Evolutionary conservation across 352 stramenopile genomes (phyloP).

Genomic region (Phytopythium sindhum): DNA sequence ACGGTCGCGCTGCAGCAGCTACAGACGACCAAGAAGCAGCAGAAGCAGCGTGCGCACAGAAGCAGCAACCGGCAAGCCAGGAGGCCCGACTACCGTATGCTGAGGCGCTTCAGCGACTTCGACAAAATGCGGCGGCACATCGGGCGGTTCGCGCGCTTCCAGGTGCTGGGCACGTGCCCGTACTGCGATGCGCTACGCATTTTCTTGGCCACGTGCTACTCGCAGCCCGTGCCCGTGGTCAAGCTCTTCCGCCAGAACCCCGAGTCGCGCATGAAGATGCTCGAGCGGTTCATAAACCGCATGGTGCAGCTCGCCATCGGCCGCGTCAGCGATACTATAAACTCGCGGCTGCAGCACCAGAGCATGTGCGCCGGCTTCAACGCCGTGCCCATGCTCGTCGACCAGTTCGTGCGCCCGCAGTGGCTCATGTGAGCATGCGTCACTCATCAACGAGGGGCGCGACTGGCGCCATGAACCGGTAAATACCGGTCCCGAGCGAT

Average conservation of each 20-base stretch:
- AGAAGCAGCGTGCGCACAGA: background rate
- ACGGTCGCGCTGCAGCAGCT: conserved; percentile 26
- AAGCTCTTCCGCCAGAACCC: conserved; percentile 22
- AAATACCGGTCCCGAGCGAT: background rate
- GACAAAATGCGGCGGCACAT: conserved; percentile 21
- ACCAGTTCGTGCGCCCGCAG: conserved; percentile 25
- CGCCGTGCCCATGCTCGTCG: conserved; percentile 22
- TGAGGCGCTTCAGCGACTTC: conserved; percentile 29
- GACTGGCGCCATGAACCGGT: background rate
- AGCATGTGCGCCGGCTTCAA: conserved; percentile 21
- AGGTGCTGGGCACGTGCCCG: conserved; percentile 17
- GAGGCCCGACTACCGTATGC: conserved; percentile 22
- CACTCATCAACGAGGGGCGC: too few relatives aligned
- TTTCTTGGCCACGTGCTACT: conserved; percentile 28
- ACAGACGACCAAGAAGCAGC: background rate
- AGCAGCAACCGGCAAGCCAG: background rate
- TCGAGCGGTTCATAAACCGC: conserved; percentile 34
- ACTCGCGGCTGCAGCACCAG: conserved; percentile 12
- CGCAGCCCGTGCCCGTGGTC: conserved; percentile 28
- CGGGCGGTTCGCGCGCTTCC: conserved; percentile 16
- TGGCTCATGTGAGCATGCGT: background rate
- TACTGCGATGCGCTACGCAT: conserved; percentile 29
- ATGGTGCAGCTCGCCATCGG: conserved; percentile 25
- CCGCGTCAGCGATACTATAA: conserved; percentile 14
- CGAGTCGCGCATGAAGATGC: conserved; percentile 34